Base-by-base conservation (phyloP, 148 eudicot species). In the Persicaria maculosa region DNA sequence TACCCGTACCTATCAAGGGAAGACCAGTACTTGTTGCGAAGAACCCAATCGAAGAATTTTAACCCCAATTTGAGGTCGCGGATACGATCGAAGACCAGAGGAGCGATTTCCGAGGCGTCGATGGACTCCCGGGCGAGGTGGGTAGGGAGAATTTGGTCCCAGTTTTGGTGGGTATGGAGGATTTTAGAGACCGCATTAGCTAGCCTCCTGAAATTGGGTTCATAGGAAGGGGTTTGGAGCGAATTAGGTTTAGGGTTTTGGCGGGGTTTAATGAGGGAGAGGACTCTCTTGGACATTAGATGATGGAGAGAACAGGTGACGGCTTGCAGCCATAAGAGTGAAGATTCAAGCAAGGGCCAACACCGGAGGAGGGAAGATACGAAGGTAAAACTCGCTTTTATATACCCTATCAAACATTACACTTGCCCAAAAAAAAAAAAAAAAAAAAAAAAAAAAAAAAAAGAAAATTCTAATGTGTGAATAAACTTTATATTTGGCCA, bases 101-200 rank as follows among this genome's bases (percentile, higher is more conserved):
- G 88, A 81, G 96, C 96, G 77, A 95, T 83, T 19, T 92, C 92
- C 5, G 97, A 87, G 2, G 93, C 82, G 44, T 83, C 85, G 44
- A 88, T 72, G 44, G 91, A 75, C 45, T 86, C 85, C 71, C 83
- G 76, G 0, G 81, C 79, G 16, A 95, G 77, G 0, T 80, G 92
- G 83, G 84, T 82, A 73, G 85, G 87, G 48, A 95, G 84, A 65
- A 81, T 59, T 76, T 84, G 74, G 79, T 90, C 91, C 96, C 92
- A 95, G 16, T 90, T 76, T 61, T 78, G 16, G 16, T 86, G 89
- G 86, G 88, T 80, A 40, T 57, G 68, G 74, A 95, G 84, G 20
- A 90, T 83, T 47, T 78, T 12, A 72, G 89, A 90, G 53, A 87
- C 77, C 79, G 89, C 83, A 71, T 83, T 74, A 0, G 86, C 85